Percentiles rank a stretch among this genome's conserved stretches.
These are phyloP conservation scores for Nadsonia fulvescens DNA, from an alignment of 805 yeast species.

Conservation along the genomic window DNA sequence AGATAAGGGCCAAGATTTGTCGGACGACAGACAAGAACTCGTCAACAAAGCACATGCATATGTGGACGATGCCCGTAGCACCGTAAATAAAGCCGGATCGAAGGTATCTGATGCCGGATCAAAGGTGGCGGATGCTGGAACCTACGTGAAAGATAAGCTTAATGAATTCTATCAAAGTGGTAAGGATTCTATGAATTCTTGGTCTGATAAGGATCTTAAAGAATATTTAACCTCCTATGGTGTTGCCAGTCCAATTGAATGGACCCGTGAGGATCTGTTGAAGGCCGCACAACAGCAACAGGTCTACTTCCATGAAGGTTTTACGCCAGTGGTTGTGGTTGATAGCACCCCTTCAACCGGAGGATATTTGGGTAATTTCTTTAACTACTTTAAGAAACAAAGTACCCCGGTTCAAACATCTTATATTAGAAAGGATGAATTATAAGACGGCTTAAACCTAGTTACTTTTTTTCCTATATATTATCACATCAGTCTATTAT, in stretches of 20 bases:
- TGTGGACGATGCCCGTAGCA: constrained; percentile 25
- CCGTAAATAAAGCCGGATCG: constrained; percentile 26
- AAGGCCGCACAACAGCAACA: too few relatives aligned
- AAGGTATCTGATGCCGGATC: constrained; percentile 29
- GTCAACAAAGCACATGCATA: constrained; percentile 27
- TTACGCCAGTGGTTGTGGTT: too few relatives aligned
- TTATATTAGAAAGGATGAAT: too few relatives aligned
- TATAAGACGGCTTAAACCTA: too few relatives aligned
- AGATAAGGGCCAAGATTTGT: constrained; percentile 23
- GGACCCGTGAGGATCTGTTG: constrained; percentile 10
- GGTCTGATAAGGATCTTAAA: constrained; percentile 36
- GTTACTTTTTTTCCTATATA: too few relatives aligned
- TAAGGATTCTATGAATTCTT: constrained; percentile 30
- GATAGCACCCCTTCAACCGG: too few relatives aligned
- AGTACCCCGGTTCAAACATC: too few relatives aligned
- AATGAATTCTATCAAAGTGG: constrained; percentile 23
- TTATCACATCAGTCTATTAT: too few relatives aligned
- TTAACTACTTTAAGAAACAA: too few relatives aligned
- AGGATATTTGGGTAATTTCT: too few relatives aligned
- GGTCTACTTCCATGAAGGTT: too few relatives aligned
- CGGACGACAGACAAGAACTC: constrained; percentile 29
- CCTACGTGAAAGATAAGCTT: constrained; percentile 9
- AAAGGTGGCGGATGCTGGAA: constrained; percentile 18
- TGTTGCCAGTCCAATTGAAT: constrained; percentile 9
- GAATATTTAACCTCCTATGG: constrained; percentile 36